Percentiles rank a stretch among this genome's conserved stretches.
Evolutionary conservation across 345 rosid species (phyloP).

Genomic region (Hibiscus syriacus): DNA sequence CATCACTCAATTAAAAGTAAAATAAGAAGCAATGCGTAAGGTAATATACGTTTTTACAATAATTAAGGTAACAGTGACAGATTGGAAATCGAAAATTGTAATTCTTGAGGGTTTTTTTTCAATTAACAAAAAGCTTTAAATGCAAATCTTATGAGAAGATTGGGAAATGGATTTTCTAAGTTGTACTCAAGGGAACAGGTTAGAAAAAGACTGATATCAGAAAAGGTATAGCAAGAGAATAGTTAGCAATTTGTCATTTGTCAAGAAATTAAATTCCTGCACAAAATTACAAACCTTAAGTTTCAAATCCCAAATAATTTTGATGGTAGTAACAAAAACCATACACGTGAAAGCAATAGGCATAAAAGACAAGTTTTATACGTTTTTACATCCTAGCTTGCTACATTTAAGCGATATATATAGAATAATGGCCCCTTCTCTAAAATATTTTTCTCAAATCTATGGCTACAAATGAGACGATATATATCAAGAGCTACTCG

Average conservation of each 20-base stretch:
- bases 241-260: not conserved
- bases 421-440: too few relatives aligned
- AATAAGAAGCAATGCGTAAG: too few relatives aligned
- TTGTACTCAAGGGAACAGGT: not conserved
- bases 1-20: too few relatives aligned
- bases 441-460: too few relatives aligned
- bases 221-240: not conserved
- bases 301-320: conserved; percentile 2
- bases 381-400: not conserved
- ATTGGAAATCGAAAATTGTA: not conserved
- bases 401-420: too few relatives aligned
- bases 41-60: too few relatives aligned
- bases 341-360: not conserved
- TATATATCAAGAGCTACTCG: too few relatives aligned
- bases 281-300: not conserved
- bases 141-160: not conserved
- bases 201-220: not conserved
- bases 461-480: too few relatives aligned
- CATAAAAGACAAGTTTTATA: not conserved
- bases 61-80: not conserved
- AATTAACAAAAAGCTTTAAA: not conserved
- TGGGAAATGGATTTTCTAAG: not conserved
- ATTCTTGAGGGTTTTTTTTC: too few relatives aligned
- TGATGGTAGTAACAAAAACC: not conserved
- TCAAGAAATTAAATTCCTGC: not conserved